Conservation (phyloP, 805 yeast species). For the Kuraishia ogatae region DNA sequence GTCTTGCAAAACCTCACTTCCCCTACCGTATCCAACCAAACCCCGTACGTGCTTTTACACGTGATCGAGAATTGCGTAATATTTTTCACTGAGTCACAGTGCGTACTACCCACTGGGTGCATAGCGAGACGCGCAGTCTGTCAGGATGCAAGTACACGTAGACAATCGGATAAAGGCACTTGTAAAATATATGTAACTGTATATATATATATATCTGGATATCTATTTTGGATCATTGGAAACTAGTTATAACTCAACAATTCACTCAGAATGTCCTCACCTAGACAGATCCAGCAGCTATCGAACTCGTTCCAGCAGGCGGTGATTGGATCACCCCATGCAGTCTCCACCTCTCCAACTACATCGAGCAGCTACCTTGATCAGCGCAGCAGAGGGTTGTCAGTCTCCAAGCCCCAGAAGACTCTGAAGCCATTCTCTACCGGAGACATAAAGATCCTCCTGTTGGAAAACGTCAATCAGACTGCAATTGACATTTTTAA, state of each 20-base stretch:
- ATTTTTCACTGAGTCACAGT: not conserved
- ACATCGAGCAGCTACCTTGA: slow-evolving; percentile 41
- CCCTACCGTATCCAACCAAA: not conserved
- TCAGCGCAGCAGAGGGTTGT: slow-evolving; percentile 33
- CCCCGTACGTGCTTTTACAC: not conserved
- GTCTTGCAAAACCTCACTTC: not conserved
- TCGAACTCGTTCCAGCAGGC: slow-evolving; percentile 48
- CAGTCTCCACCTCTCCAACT: slow-evolving; percentile 81
- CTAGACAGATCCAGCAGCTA: slow-evolving; percentile 52
- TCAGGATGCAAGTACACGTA: not conserved
- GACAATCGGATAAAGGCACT: too few relatives aligned
- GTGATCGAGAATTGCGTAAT: not conserved
- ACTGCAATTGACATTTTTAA: slow-evolving; percentile 84
- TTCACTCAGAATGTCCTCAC: slow-evolving; percentile 43
- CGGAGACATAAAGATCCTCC: slow-evolving; percentile 86
- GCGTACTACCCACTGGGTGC: not conserved
- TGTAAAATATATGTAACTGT: not conserved
- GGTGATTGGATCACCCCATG: slow-evolving; percentile 51
- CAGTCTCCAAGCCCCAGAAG: slow-evolving; percentile 44
- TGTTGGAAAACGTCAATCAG: slow-evolving; percentile 87
- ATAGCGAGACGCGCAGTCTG: not conserved
- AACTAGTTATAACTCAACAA: not conserved
- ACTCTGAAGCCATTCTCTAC: slow-evolving; percentile 90
- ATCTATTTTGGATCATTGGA: too few relatives aligned
- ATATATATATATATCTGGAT: not conserved